Base-by-base conservation (phyloP, 1,139 yeast genomes). In the Pichia sp. region DNA sequence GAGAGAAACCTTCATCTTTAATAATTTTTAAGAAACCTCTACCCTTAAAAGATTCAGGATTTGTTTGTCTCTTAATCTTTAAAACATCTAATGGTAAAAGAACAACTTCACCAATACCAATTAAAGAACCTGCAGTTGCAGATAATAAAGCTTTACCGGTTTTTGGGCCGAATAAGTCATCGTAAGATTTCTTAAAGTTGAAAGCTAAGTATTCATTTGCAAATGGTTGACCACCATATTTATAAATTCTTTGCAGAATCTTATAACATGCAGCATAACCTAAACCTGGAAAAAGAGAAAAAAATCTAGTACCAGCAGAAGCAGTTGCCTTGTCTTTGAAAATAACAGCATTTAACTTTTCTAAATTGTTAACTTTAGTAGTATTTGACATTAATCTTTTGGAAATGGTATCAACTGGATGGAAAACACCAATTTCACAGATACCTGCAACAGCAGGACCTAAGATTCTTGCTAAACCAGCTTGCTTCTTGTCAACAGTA, bases 391-490 rank as follows among this genome's bases (percentile, higher is more conserved):
- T 93, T 69, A 93, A 80, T 74, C 99, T 85, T 76, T 93, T 93
- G 62, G 99, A 91, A 66, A 91, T 87, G 53, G 99, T 93, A 73
- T 93, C 99, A 45, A 93, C 98, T 28, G 99, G 99, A 72, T 93
- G 99, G 82, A 93, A 93, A 42, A 95, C 95, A 56, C 87, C 96
- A 64, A 93, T 85, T 72, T 93, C 99, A 66, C 95, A 82, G 67
- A 93, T 88, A 63, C 99, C 99, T 39, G 99, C 99, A 38, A 96
- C 80, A 29, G 98, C 99, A 33, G 98, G 91, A 46, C 99, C 99
- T 53, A 91, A 76, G 48, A 95, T 84, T 70, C 99, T 83, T 65
- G 99, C 96, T 51, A 76, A 62, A 53, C 89, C 98, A 47, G 95
- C 84, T 73, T 90, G 96, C 72, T 87, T 89, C 73, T 84, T 85